These are phyloP conservation scores for Exophiala sp. DNA, from an alignment of 2,329 filamentous ascomycete genomes.

Conservation along the genomic window DNA sequence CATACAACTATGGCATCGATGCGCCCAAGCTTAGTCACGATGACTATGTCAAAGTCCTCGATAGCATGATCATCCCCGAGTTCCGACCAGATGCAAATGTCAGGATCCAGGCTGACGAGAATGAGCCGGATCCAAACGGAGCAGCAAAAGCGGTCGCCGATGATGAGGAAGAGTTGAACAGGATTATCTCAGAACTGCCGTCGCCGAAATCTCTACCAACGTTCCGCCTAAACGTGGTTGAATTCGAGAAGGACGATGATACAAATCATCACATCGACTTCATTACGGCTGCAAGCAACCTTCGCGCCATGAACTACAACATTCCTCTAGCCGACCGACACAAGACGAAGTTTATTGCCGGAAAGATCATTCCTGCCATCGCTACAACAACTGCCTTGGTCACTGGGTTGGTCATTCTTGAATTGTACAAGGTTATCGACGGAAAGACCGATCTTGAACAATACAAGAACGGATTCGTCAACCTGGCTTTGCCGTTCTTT, in stretches of 20 bases:
- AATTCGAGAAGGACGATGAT: conserved; percentile 99
- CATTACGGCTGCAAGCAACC: conserved; percentile 93
- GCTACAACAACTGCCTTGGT: conserved; percentile 94
- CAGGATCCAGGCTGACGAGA: conserved; percentile 95
- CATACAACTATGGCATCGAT: conserved; percentile 97
- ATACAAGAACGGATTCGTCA: conserved; percentile 99
- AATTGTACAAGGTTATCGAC: conserved; percentile 94
- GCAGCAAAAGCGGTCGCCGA: conserved; percentile 51
- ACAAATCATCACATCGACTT: conserved; percentile 98
- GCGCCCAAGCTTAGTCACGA: conserved; percentile 65
- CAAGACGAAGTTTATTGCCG: conserved; percentile 99
- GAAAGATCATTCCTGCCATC: conserved; percentile 98
- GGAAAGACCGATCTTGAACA: conserved; percentile 95
- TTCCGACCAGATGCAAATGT: conserved; percentile 85
- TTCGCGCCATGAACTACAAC: conserved; percentile 96
- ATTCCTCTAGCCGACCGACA: conserved; percentile 87
- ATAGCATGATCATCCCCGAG: conserved; percentile 91
- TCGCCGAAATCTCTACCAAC: conserved; percentile 73
- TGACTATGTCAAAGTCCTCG: conserved; percentile 72
- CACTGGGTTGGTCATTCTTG: conserved; percentile 84
- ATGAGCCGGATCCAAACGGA: conserved; percentile 86
- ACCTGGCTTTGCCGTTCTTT: conserved; percentile 93
- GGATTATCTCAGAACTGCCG: conserved; percentile 67
- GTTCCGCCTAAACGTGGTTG: conserved; percentile 84
- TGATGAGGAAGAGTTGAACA: conserved; percentile 69